Base-by-base conservation (phyloP, 306 rosid genomes). In the Adenanthera pavonina region DNA sequence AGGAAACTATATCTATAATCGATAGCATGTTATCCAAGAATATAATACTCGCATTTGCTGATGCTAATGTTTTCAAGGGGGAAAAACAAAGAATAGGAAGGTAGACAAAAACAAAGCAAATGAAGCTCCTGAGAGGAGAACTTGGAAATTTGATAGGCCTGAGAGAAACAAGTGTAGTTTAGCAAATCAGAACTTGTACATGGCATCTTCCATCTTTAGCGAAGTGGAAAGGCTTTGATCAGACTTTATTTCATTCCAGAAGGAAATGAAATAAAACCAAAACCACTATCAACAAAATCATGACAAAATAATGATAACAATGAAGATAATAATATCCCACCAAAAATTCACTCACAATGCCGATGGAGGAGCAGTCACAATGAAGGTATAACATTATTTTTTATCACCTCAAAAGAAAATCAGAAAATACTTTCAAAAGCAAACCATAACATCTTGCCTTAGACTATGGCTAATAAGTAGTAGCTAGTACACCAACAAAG, bases 401-500 rank as follows among this genome's bases (percentile, higher is more conserved):
- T 33, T 6, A 60, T 46, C 64, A 71, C 52, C 46, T 60, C 1
- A 2, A 47, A 71, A 47, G 38, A 46, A 44, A 59, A 64, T 5
- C 15, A n/a, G 33, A 43, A 60, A 10, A 54, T 17, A 33, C 25
- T 69, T 60, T 48, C 71, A 5, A 5, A 57, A n/a, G n/a, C 8
- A 10, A 69, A 56, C 35, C 38, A 19, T 20, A 67, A 36, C 47
- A 52, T 51, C 81, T 65, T 64, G 91, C 94, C 80, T 76, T 82
- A 38, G 84, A 78, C 36, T 83, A 89, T 62, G 85, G 89, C 62
- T 74, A 89, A 82, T n/a, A 91, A 40, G 87, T 76, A 84, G 90
- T 81, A 85, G 30, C 30, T 25, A 91, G 67, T 75, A 88, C 68
- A 43, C 87, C 75, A 43, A 71, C 85, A 47, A 78, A 85, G 85